Evolutionary conservation across 1,284 basidiomycete species (phyloP).

Genomic region (Inonotus hispidus): DNA sequence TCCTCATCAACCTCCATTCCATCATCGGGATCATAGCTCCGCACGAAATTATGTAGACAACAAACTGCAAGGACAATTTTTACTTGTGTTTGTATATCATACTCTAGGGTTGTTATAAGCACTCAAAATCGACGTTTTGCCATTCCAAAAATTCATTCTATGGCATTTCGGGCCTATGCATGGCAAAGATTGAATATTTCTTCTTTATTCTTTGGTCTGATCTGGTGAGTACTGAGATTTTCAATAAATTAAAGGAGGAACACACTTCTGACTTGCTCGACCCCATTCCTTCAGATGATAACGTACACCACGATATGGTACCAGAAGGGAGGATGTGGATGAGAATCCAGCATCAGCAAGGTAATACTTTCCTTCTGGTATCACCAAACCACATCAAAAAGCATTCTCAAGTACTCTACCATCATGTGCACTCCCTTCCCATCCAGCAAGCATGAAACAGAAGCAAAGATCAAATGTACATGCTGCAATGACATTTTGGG

Average conservation of each 20-base stretch:
- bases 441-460: conserved; percentile 31
- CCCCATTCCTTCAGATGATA: conserved; percentile 36
- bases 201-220: too few relatives aligned
- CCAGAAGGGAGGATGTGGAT: conserved; percentile 28
- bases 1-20: background rate
- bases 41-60: conserved; percentile 26
- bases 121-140: conserved; percentile 21
- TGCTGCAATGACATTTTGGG: conserved; percentile 33
- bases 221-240: too few relatives aligned
- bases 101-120: conserved; percentile 19
- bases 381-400: conserved; percentile 23
- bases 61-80: conserved; percentile 20
- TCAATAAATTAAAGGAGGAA: too few relatives aligned
- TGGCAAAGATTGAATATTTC: conserved; percentile 25
- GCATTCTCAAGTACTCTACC: conserved; percentile 28
- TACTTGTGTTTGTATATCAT: conserved; percentile 22
- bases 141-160: conserved; percentile 24
- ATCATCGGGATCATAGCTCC: conserved; percentile 21
- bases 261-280: conserved; percentile 20
- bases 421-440: conserved; percentile 34
- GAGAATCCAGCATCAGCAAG: conserved; percentile 38
- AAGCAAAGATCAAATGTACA: conserved; percentile 30
- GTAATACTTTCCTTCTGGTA: conserved; percentile 31
- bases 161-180: conserved; percentile 19
- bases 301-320: conserved; percentile 26